These are phyloP conservation scores for Plasmodium cynomolgi DNA, from an alignment of 169 alveolate species.

Conservation along the genomic window DNA sequence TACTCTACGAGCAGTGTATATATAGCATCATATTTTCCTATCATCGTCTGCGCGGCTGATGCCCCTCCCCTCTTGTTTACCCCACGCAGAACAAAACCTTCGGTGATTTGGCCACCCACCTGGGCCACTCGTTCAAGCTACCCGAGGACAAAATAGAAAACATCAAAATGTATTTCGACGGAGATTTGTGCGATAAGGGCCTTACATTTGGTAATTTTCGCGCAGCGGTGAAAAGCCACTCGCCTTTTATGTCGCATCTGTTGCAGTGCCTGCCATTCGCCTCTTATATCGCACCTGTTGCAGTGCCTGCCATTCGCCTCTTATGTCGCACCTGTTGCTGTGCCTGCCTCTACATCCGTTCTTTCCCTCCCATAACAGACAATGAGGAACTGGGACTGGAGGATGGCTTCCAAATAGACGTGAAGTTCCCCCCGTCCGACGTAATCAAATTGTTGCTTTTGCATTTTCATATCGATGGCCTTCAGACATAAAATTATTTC, in stretches of 20 bases:
- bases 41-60: not conserved
- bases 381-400: constrained; percentile 60
- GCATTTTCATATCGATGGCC: not conserved
- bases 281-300: not conserved
- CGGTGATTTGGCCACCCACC: constrained; percentile 46
- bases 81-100: constrained; percentile 48
- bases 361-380: not conserved
- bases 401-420: constrained; percentile 71
- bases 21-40: not conserved
- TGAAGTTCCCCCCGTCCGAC: constrained; percentile 43
- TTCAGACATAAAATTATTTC: not conserved
- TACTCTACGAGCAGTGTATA: not conserved
- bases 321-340: not conserved
- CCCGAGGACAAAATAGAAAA: constrained; percentile 54
- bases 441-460: constrained; percentile 2
- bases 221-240: not conserved
- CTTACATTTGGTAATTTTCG: constrained; percentile 38
- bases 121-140: constrained; percentile 56
- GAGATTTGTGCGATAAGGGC: constrained; percentile 55
- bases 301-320: not conserved
- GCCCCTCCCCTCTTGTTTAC: not conserved
- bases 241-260: not conserved
- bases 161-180: constrained; percentile 67
- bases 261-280: too few relatives aligned
- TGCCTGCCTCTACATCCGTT: not conserved